phyloP scores from a whole-genome alignment of 2,329 filamentous ascomycete species.

The Talaromyces sp. region DNA sequence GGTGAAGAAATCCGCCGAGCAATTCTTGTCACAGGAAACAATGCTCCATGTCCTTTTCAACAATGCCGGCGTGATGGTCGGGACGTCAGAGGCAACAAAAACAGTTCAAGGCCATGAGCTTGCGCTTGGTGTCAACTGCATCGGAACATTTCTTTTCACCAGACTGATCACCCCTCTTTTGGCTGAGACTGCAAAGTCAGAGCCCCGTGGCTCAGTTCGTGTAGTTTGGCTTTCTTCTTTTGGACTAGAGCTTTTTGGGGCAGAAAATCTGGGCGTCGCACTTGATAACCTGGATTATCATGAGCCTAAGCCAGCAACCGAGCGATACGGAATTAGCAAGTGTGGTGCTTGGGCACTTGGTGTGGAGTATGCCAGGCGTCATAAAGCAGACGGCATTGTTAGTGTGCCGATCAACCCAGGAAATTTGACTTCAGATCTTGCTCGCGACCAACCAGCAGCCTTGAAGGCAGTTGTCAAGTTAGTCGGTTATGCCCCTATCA shows the following conservation, averaged over 20 bases:
- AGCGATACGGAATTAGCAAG: constrained; percentile 40
- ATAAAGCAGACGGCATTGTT: constrained; percentile 22
- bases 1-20: constrained; percentile 28
- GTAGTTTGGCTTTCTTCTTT: constrained; percentile 31
- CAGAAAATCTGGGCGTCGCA: background rate
- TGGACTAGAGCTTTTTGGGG: background rate
- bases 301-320: constrained; percentile 21
- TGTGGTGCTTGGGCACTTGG: constrained; percentile 36
- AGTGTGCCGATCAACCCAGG: background rate
- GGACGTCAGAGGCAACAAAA: constrained; percentile 29
- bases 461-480: constrained; percentile 8
- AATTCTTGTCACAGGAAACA: constrained; percentile 37
- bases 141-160: constrained; percentile 41
- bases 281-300: constrained; percentile 1
- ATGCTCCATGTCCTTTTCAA: constrained; percentile 44
- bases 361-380: constrained; percentile 32
- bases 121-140: constrained; percentile 39
- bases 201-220: constrained; percentile 30
- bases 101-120: constrained; percentile 38
- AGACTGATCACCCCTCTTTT: constrained; percentile 38
- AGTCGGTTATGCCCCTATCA: constrained; percentile 31
- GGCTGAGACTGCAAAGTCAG: constrained; percentile 30
- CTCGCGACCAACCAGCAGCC: background rate
- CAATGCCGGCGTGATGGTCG: constrained; percentile 44
- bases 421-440: background rate